Evolutionary conservation across 2,329 filamentous ascomycete genomes (phyloP), one percentile per base, ranked within the genome.

Genomic region (Exserohilum rostratum): DNA sequence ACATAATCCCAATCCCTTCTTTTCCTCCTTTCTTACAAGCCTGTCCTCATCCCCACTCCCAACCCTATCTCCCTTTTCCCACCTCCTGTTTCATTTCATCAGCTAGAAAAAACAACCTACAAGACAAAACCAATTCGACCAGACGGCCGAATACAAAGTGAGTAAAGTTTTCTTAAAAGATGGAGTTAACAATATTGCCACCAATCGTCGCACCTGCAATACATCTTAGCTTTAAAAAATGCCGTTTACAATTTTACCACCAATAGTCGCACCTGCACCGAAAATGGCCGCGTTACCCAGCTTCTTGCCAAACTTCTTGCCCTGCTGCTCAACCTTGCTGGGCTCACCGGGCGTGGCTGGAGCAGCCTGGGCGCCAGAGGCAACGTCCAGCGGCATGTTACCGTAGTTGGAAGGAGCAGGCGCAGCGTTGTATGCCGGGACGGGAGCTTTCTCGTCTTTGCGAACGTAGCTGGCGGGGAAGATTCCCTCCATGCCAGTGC

Each of bases 291-390:
- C 86, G 73, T 88, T 88, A 30, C 93, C 93, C 70, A 93, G 76
- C 82, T 97, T 98, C 85, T 96, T 96, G 64, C 93, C 93, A 77
- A 97, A 90, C 80, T 97, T 97, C 87, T 96, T 96, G 51, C 91
- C 92, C 51, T 87, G 85, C 76, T 91, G 83, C 60, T 86, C 83
- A 13, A 87, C 79, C 79, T 95, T 95, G 71, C 80, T 82, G 7
- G 79, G 80, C 38, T 80, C 79, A 30, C 79, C 80, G 11, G 78
- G 78, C 27, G 62, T 39, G 0, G 12, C 15, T 9, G 50, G 39
- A 6, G 39, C 45, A 7, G 22, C 4, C 35, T 68, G 66, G 6
- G 81, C 82, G 46, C 80, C 80, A 67, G 90, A 82, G 33, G 87
- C 85, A 3, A 95, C 84, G 39, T 90, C 90, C 77, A 95, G 85